Conservation (phyloP, 1,139 yeast species). For the Williopsis jadinii region DNA sequence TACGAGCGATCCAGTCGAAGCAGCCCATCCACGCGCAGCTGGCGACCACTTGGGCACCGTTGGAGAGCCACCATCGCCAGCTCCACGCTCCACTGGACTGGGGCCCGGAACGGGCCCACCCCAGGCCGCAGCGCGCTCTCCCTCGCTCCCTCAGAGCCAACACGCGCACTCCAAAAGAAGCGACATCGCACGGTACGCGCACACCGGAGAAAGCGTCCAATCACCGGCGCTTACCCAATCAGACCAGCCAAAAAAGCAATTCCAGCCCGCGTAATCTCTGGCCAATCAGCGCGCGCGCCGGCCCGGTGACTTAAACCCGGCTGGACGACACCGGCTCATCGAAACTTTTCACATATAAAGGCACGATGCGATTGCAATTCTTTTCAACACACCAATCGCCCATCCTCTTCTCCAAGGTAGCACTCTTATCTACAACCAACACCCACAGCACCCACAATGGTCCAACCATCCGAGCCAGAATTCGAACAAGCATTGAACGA, state of each 20-base stretch:
- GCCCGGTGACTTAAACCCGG: conserved; percentile 6
- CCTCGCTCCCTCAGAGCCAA: too few species aligned
- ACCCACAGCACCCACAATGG: conserved; percentile 16
- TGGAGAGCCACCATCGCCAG: too few species aligned
- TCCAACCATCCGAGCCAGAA: conserved; percentile 73
- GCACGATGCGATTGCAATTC: neutral
- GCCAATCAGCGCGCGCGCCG: conserved; percentile 12
- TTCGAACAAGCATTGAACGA: conserved; percentile 98
- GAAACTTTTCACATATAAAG: neutral
- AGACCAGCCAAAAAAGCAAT: neutral
- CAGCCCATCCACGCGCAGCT: too few species aligned
- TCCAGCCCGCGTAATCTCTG: conserved; percentile 10
- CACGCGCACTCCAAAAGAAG: too few species aligned
- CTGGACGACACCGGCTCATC: conserved; percentile 1
- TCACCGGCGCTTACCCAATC: neutral
- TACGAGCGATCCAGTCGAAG: too few species aligned
- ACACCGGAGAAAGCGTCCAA: conserved; percentile 11
- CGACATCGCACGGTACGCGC: conserved; percentile 4
- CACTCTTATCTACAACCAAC: neutral
- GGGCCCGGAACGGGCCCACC: too few species aligned
- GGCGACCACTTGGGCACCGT: too few species aligned
- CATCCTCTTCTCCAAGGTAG: neutral
- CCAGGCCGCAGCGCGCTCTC: too few species aligned
- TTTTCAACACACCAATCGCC: neutral
- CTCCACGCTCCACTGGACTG: too few species aligned